phyloP scores from a whole-genome alignment of 1,139 yeast genomes.

The Blastobotrys proliferans region DNA sequence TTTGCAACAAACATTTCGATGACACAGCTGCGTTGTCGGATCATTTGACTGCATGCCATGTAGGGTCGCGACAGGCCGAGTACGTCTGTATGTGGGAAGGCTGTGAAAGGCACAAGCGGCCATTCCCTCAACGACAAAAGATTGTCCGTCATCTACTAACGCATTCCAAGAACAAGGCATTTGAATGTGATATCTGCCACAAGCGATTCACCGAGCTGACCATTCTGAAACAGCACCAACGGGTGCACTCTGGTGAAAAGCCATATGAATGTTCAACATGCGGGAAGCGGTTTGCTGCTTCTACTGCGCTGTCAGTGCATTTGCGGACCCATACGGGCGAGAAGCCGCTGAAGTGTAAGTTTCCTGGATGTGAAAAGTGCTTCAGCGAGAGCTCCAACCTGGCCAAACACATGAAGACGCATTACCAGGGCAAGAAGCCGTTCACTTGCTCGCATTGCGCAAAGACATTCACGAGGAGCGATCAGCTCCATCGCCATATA shows the following conservation, averaged over 20 bases:
- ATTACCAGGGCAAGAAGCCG: conserved; percentile 16
- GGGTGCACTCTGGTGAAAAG: conserved; percentile 82
- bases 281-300: conserved; percentile 65
- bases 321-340: conserved; percentile 87
- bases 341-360: conserved; percentile 75
- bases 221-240: conserved; percentile 69
- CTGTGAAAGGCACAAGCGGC: conserved; percentile 59
- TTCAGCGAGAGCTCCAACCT: conserved; percentile 88
- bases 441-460: conserved; percentile 28
- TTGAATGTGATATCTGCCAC: conserved; percentile 62
- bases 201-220: conserved; percentile 65
- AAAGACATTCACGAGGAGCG: conserved; percentile 32
- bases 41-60: conserved; percentile 64
- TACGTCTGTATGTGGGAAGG: conserved; percentile 77
- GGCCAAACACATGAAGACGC: conserved; percentile 73
- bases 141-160: conserved; percentile 79
- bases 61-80: conserved; percentile 66
- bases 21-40: conserved; percentile 60
- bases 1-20: conserved; percentile 50
- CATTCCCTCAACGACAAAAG: conserved; percentile 81
- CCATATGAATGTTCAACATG: conserved; percentile 81
- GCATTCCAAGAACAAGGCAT: conserved; percentile 83
- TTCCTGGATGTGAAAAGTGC: conserved; percentile 75
- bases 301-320: conserved; percentile 59
- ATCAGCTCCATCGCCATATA: conserved; percentile 25